Conservation (phyloP, 371 early-diverging fungal genomes). For the Mucor velutinosus region DNA sequence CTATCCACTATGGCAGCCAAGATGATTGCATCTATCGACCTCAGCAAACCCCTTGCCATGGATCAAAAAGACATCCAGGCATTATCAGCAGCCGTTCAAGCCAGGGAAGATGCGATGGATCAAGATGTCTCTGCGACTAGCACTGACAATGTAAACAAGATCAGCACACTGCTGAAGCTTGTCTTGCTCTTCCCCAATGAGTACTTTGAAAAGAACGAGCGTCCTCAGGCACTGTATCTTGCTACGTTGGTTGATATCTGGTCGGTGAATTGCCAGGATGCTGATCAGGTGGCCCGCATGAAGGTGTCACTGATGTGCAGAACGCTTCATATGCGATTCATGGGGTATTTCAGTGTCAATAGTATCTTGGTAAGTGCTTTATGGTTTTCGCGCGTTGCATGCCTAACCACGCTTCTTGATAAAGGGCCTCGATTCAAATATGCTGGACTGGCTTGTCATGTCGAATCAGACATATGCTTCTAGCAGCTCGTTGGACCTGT, state of each 20-base stretch:
- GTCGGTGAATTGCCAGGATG: constrained; percentile 22
- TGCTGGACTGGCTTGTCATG: constrained; percentile 34
- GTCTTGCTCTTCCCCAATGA: constrained; percentile 56
- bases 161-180: constrained; percentile 23
- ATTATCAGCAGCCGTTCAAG: not conserved
- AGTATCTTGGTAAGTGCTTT: constrained; percentile 43
- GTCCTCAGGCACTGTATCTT: constrained; percentile 40
- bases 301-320: constrained; percentile 41
- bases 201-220: constrained; percentile 52
- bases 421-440: constrained; percentile 16
- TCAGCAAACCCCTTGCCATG: not conserved
- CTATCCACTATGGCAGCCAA: constrained; percentile 6
- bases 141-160: constrained; percentile 14
- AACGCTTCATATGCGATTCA: constrained; percentile 40
- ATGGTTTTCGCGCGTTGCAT: not conserved
- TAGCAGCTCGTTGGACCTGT: not conserved
- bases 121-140: not conserved
- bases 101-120: constrained; percentile 13
- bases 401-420: not conserved
- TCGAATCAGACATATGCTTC: constrained; percentile 17
- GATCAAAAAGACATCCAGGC: not conserved
- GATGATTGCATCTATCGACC: constrained; percentile 9
- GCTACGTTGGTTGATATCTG: constrained; percentile 48
- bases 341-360: constrained; percentile 34
- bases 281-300: constrained; percentile 25